These are phyloP conservation scores for Microcera coccophila DNA, from an alignment of 2,329 filamentous ascomycete species.

Conservation along the genomic window DNA sequence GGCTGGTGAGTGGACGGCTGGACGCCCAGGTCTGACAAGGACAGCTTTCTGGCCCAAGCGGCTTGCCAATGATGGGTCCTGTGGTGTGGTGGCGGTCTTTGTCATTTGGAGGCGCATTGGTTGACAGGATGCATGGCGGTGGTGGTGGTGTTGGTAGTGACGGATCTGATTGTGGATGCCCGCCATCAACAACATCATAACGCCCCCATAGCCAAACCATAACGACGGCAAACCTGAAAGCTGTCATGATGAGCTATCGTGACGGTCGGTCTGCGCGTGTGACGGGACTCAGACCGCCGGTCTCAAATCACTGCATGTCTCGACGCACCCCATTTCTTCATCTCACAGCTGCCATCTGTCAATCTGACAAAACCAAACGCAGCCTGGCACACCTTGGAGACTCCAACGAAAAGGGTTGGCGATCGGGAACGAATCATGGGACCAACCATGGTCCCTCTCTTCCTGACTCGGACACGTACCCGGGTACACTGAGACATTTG, in stretches of 20 bases:
- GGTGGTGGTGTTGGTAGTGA: background rate
- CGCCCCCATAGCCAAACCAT: background rate
- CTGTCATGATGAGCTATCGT: conserved; percentile 5
- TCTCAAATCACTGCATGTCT: conserved; percentile 14
- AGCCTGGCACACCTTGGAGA: background rate
- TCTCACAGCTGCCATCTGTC: conserved; percentile 9
- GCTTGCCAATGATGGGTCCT: background rate
- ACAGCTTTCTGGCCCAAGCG: background rate
- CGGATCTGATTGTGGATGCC: background rate
- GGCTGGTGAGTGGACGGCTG: background rate
- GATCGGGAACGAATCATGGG: background rate
- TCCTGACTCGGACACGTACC: no score
- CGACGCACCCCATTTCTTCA: conserved; percentile 12
- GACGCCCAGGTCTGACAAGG: background rate
- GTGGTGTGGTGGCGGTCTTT: background rate
- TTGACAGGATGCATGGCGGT: background rate
- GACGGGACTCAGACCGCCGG: conserved; percentile 6
- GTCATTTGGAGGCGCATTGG: background rate
- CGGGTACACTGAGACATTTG: conserved; percentile 7
- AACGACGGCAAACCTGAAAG: background rate
- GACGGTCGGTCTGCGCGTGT: no score
- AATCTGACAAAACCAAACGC: conserved; percentile 8
- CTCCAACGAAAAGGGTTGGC: conserved; percentile 1
- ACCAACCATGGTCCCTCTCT: conserved; percentile 2
- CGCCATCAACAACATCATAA: background rate